These are phyloP conservation scores for Dioscorea alata DNA, from an alignment of 106 monocot genomes.

Conservation along the genomic window DNA sequence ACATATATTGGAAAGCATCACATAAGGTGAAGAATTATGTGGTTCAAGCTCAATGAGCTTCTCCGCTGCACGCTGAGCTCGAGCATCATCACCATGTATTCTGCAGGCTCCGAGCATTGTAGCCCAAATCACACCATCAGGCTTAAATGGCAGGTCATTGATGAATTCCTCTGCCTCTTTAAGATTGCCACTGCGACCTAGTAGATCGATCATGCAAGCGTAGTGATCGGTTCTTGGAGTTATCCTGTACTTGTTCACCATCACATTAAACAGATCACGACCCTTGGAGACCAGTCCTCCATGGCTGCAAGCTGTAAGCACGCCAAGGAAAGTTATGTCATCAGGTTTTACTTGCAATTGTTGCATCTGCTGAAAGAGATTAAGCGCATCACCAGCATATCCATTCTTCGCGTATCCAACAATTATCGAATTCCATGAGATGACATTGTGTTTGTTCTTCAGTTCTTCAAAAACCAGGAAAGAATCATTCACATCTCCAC, in stretches of 20 bases:
- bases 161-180: constrained; percentile 60
- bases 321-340: constrained; percentile 56
- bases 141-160: constrained; percentile 29
- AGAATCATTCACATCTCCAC: constrained; percentile 46
- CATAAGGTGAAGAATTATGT: constrained; percentile 46
- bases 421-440: constrained; percentile 66
- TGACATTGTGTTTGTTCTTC: constrained; percentile 26
- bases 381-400: constrained; percentile 43
- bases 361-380: constrained; percentile 41
- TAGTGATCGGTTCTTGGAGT: constrained; percentile 54
- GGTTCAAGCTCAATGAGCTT: constrained; percentile 62
- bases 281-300: constrained; percentile 44
- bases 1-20: constrained; percentile 50
- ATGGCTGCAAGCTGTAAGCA: constrained; percentile 72
- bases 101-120: constrained; percentile 55
- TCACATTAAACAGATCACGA: constrained; percentile 34
- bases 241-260: constrained; percentile 34
- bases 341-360: constrained; percentile 31
- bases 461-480: constrained; percentile 36
- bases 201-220: constrained; percentile 70
- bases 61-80: constrained; percentile 37
- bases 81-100: constrained; percentile 37
- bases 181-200: constrained; percentile 54
- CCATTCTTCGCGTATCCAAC: constrained; percentile 69
- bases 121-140: constrained; percentile 62